These are phyloP conservation scores for Orychophragmus violaceus DNA, from an alignment of 345 rosid species.

Conservation along the genomic window DNA sequence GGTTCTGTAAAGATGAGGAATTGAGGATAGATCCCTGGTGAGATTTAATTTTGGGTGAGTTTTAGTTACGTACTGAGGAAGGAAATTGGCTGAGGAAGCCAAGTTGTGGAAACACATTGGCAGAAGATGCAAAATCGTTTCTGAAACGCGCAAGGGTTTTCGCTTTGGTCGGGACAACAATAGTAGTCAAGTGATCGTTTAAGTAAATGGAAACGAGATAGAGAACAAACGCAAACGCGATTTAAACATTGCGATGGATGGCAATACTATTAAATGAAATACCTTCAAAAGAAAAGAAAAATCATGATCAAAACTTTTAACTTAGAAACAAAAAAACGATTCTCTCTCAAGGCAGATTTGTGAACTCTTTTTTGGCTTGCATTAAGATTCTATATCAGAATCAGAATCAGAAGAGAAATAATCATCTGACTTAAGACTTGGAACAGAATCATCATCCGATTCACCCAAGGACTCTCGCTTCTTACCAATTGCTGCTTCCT, in stretches of 20 bases:
- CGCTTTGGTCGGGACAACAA: no score
- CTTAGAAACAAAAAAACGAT: neutral
- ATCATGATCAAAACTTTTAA: conserved; percentile 2
- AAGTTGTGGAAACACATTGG: no score
- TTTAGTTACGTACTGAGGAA: no score
- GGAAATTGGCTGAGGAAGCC: no score
- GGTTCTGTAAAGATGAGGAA: neutral
- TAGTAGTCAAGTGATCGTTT: no score
- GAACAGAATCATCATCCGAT: conserved; percentile 29
- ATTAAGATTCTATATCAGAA: conserved; percentile 26
- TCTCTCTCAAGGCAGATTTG: neutral
- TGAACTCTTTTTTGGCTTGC: neutral
- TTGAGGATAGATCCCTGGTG: neutral
- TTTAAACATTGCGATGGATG: no score
- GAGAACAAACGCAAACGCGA: no score
- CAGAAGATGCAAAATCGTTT: no score
- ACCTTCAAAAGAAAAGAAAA: neutral
- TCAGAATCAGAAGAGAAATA: conserved; percentile 29
- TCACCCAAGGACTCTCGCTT: conserved; percentile 13
- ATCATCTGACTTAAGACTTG: conserved; percentile 17
- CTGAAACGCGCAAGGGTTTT: no score
- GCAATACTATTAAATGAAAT: neutral
- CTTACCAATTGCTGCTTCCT: conserved; percentile 9
- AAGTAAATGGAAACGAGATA: no score
- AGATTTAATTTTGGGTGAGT: no score